phyloP scores from a whole-genome alignment of 495 filamentous ascomycete genomes.

The Penicillium ochrochloron region DNA sequence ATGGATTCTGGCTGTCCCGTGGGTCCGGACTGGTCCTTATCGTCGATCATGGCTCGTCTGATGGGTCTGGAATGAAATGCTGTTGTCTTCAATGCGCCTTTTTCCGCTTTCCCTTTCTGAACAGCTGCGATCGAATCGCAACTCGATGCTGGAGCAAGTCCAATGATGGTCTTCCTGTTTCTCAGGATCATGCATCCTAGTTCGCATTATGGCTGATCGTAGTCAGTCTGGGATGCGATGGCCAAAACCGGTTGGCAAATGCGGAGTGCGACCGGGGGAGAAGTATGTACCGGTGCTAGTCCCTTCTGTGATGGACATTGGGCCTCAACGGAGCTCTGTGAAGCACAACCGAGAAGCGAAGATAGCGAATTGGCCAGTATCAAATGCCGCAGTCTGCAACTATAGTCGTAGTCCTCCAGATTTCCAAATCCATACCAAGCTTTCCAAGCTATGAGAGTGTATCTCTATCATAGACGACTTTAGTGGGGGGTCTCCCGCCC shows the following conservation, averaged over 20 bases:
- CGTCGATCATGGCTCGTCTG: conserved; percentile 4
- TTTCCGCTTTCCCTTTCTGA: background rate
- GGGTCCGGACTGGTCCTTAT: conserved; percentile 8
- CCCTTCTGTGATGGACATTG: background rate
- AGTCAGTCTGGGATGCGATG: background rate
- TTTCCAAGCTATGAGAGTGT: background rate
- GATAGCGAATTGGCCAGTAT: background rate
- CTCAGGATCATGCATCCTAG: background rate
- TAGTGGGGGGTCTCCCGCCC: conserved; percentile 7
- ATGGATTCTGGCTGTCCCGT: conserved; percentile 4
- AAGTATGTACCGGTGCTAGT: background rate
- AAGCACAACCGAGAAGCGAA: background rate
- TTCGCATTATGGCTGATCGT: background rate
- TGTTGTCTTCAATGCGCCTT: background rate
- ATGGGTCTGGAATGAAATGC: background rate
- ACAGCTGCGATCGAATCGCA: background rate
- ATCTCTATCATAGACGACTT: background rate
- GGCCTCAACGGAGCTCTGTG: background rate
- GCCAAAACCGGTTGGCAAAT: conserved; percentile 16
- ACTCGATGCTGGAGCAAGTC: background rate
- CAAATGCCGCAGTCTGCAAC: background rate
- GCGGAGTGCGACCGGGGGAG: conserved; percentile 9
- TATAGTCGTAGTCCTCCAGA: conserved; percentile 1
- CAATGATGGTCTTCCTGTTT: background rate
- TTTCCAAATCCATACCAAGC: background rate